Evolutionary conservation across 1,284 basidiomycete genomes (phyloP).

Genomic region (Bjerkandera adusta): DNA sequence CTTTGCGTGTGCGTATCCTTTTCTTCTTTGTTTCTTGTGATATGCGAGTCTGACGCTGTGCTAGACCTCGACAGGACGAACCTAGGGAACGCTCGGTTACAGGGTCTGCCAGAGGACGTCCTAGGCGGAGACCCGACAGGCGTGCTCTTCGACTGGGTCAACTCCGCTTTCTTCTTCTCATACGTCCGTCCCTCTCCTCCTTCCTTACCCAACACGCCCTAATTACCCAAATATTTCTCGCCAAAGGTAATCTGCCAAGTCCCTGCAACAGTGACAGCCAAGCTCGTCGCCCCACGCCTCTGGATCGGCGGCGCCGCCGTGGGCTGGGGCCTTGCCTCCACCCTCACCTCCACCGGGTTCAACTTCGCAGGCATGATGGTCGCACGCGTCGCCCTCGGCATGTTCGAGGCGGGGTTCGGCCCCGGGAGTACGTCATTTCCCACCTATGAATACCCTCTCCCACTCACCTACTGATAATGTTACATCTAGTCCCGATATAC

Average conservation of each 20-base stretch:
- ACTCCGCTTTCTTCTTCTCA: conserved; percentile 73
- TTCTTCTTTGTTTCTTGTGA: too few relatives aligned
- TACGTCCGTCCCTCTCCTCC: conserved; percentile 48
- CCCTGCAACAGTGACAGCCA: conserved; percentile 65
- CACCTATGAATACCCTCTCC: neutral
- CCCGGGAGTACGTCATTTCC: conserved; percentile 42
- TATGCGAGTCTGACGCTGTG: neutral
- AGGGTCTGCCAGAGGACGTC: conserved; percentile 61
- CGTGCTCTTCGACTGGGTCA: conserved; percentile 68
- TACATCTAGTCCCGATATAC: conserved; percentile 53
- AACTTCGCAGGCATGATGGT: conserved; percentile 56
- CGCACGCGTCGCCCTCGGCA: conserved; percentile 59
- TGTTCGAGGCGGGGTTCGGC: conserved; percentile 74
- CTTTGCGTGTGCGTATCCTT: conserved; percentile 64
- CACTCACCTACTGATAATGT: neutral
- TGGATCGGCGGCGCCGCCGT: conserved; percentile 68
- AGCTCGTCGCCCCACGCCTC: conserved; percentile 60
- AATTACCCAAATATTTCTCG: too few relatives aligned
- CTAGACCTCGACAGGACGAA: conserved; percentile 73
- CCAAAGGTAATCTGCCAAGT: conserved; percentile 67
- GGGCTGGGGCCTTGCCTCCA: conserved; percentile 70
- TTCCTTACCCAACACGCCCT: neutral
- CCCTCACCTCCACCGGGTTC: conserved; percentile 61
- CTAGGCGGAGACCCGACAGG: conserved; percentile 69
- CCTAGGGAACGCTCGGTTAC: conserved; percentile 73